A percentile compares a stretch with the other conserved stretches of the same genome.
These are phyloP conservation scores for Stramenopiles sp. DNA, from an alignment of 352 stramenopile genomes.

Conservation along the genomic window DNA sequence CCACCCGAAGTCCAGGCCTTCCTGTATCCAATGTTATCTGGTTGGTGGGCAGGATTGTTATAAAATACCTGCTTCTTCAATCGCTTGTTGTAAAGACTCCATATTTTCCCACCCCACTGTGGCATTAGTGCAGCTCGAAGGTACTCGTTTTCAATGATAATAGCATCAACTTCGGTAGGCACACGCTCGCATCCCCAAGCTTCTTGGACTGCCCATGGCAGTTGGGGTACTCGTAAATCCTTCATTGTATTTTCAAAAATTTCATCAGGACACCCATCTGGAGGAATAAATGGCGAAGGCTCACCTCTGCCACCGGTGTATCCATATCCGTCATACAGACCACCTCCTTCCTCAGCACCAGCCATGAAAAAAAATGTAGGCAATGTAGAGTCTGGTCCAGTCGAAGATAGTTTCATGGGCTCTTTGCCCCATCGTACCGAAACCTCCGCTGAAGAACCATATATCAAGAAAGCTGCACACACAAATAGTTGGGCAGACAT, in stretches of 20 bases:
- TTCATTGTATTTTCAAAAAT: slow-evolving; percentile 24
- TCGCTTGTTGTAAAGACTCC: slow-evolving; percentile 20
- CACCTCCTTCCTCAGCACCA: background rate
- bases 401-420: background rate
- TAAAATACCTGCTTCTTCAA: slow-evolving; percentile 14
- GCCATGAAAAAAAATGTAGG: background rate
- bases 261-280: slow-evolving; percentile 20
- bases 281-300: slow-evolving; percentile 17
- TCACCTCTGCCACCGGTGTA: slow-evolving; percentile 14
- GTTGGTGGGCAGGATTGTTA: slow-evolving; percentile 20
- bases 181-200: slow-evolving; percentile 20
- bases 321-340: background rate
- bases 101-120: slow-evolving; percentile 18
- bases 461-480: too few relatives aligned
- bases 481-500: background rate
- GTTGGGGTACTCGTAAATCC: slow-evolving; percentile 18
- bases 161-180: slow-evolving; percentile 15
- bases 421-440: background rate
- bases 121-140: slow-evolving; percentile 18
- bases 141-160: slow-evolving; percentile 16
- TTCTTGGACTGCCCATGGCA: slow-evolving; percentile 21
- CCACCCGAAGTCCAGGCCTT: slow-evolving; percentile 20
- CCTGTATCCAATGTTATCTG: slow-evolving; percentile 18
- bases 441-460: too few relatives aligned
- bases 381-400: background rate